Conservation (phyloP, 352 stramenopile species). For the Pythium phragmiticola region DNA sequence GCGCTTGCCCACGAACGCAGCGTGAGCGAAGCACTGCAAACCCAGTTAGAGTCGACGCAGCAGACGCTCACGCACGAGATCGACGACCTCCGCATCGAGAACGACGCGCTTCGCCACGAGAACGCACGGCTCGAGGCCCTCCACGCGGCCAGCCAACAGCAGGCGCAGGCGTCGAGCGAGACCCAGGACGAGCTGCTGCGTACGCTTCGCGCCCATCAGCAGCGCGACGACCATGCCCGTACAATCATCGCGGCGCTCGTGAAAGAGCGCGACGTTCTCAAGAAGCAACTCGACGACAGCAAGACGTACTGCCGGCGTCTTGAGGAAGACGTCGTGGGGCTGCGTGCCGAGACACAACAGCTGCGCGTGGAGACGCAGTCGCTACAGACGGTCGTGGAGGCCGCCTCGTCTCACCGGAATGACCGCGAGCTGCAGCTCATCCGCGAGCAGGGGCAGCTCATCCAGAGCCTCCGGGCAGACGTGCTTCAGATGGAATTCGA, state of each 20-base stretch:
- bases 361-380: constrained; percentile 42
- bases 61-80: constrained; percentile 32
- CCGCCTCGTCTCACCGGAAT: constrained; percentile 25
- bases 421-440: constrained; percentile 35
- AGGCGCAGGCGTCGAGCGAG: constrained; percentile 30
- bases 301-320: constrained; percentile 48
- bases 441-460: constrained; percentile 46
- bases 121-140: constrained; percentile 29
- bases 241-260: constrained; percentile 21
- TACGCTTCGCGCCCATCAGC: constrained; percentile 44
- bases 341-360: constrained; percentile 43
- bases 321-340: constrained; percentile 45
- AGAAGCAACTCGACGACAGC: constrained; percentile 44
- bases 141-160: constrained; percentile 28
- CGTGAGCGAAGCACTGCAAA: constrained; percentile 20
- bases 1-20: constrained; percentile 30
- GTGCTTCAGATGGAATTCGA: constrained; percentile 72
- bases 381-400: constrained; percentile 35
- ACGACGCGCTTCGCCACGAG: constrained; percentile 44
- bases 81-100: constrained; percentile 41
- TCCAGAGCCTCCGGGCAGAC: constrained; percentile 52
- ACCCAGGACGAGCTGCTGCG: constrained; percentile 49
- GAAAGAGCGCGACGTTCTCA: constrained; percentile 33
- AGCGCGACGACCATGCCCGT: constrained; percentile 36
- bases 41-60: constrained; percentile 1